These are phyloP conservation scores for Kluyveromyces wickerhamii DNA, from an alignment of 805 yeast genomes.

Conservation along the genomic window DNA sequence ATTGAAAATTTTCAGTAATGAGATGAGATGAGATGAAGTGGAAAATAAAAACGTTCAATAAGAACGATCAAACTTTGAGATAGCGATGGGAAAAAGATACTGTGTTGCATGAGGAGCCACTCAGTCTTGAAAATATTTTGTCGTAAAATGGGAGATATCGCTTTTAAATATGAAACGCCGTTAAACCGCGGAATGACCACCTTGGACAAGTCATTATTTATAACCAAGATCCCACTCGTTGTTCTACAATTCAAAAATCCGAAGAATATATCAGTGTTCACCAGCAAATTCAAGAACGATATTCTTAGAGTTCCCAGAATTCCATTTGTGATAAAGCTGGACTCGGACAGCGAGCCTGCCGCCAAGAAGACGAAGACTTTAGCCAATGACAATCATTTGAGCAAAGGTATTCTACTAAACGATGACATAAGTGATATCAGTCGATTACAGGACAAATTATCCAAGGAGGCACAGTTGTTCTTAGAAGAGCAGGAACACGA, in stretches of 20 bases:
- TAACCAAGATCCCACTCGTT: conserved; percentile 47
- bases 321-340: conserved; percentile 53
- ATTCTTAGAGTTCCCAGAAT: conserved; percentile 64
- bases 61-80: background rate
- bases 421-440: conserved; percentile 38
- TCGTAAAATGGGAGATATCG: background rate
- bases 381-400: conserved; percentile 25
- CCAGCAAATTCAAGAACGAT: conserved; percentile 50
- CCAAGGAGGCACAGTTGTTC: conserved; percentile 36
- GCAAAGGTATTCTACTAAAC: conserved; percentile 46
- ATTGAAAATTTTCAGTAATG: conserved; percentile 13
- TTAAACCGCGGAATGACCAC: conserved; percentile 52
- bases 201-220: conserved; percentile 62
- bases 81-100: too few relatives aligned
- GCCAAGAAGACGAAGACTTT: conserved; percentile 13
- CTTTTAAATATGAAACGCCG: conserved; percentile 47
- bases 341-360: conserved; percentile 8
- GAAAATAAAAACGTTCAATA: background rate
- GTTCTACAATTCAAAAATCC: conserved; percentile 69
- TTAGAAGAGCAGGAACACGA: conserved; percentile 41
- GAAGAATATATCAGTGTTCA: conserved; percentile 48
- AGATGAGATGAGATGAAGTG: conserved; percentile 7
- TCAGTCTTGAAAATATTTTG: background rate
- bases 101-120: background rate
- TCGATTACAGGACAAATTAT: conserved; percentile 33